Evolutionary conservation across 257 asterid genomes (phyloP).

Genomic region (Eucommia ulmoides): DNA sequence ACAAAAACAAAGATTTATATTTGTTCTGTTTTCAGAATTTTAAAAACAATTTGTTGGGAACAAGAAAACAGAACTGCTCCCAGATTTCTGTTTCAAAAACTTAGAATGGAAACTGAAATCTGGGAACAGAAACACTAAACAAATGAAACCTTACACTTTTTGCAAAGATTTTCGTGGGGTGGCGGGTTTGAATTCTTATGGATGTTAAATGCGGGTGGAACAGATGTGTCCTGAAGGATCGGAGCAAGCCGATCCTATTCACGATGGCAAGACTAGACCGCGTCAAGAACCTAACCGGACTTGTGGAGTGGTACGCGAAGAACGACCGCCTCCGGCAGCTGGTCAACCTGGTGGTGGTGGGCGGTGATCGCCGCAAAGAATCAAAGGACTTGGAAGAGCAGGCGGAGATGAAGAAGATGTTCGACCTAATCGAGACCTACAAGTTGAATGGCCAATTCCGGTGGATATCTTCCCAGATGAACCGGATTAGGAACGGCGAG

Average conservation of each 20-base stretch:
- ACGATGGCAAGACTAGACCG: slow-evolving; percentile 95
- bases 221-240: slow-evolving; percentile 81
- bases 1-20: too few relatives aligned
- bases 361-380: slow-evolving; percentile 85
- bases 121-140: too few relatives aligned
- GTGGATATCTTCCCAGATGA: slow-evolving; percentile 99
- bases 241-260: slow-evolving; percentile 74
- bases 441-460: slow-evolving; percentile 76
- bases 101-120: too few relatives aligned
- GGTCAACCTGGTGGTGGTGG: slow-evolving; percentile 80
- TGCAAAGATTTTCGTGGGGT: too few relatives aligned
- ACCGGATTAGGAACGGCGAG: slow-evolving; percentile 91
- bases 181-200: too few relatives aligned
- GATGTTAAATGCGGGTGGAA: too few relatives aligned
- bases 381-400: slow-evolving; percentile 95
- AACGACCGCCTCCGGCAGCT: slow-evolving; percentile 60
- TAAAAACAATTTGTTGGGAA: too few relatives aligned
- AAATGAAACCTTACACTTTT: too few relatives aligned
- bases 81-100: too few relatives aligned
- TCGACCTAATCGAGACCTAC: slow-evolving; percentile 56
- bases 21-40: too few relatives aligned
- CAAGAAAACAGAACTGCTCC: too few relatives aligned
- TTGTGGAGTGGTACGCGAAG: slow-evolving; percentile 85
- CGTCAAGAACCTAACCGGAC: slow-evolving; percentile 80
- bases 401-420: slow-evolving; percentile 92